phyloP scores from a whole-genome alignment of 495 filamentous ascomycete genomes.

The Xylaria sp. region DNA sequence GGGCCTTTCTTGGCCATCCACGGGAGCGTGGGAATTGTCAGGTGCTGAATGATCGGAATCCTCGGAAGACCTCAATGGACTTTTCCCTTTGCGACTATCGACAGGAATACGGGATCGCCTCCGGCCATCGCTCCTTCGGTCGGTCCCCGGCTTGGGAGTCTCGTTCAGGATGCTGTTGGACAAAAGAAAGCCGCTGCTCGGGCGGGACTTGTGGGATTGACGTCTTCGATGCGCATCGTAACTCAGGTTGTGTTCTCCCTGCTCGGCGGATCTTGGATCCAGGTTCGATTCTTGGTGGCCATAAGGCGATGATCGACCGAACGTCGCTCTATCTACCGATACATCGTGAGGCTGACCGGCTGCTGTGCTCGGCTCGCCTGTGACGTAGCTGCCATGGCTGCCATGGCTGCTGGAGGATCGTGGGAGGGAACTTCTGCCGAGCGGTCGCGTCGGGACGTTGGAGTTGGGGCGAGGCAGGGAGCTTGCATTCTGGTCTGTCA shows the following conservation, averaged over 20 bases:
- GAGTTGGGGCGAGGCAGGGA: slow-evolving; percentile 20
- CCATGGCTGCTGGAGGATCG: slow-evolving; percentile 39
- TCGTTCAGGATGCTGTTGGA: slow-evolving; percentile 43
- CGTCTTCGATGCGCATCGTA: slow-evolving; percentile 36
- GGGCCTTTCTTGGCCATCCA: background rate
- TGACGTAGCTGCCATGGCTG: slow-evolving; percentile 41
- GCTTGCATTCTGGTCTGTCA: slow-evolving; percentile 24
- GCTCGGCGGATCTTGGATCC: slow-evolving; percentile 31
- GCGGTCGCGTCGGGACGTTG: slow-evolving; percentile 12
- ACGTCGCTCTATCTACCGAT: slow-evolving; percentile 29
- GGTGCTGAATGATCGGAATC: slow-evolving; percentile 2
- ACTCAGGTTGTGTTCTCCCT: slow-evolving; percentile 31
- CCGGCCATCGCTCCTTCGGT: slow-evolving; percentile 35
- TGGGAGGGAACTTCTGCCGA: slow-evolving; percentile 28
- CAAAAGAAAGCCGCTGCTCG: slow-evolving; percentile 55
- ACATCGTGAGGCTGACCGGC: slow-evolving; percentile 27
- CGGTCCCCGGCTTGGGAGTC: slow-evolving; percentile 23
- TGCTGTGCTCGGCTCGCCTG: slow-evolving; percentile 41
- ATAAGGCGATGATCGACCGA: slow-evolving; percentile 31
- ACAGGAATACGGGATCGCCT: slow-evolving; percentile 40
- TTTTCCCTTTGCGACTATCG: slow-evolving; percentile 37
- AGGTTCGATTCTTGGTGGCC: slow-evolving; percentile 32
- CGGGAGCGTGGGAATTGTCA: background rate
- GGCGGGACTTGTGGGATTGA: slow-evolving; percentile 49
- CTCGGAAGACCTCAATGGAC: slow-evolving; percentile 26